Evolutionary conservation across 2,329 filamentous ascomycete genomes (phyloP), one percentile per base, ranked within the genome.

Genomic region (Helminthosporium solani): DNA sequence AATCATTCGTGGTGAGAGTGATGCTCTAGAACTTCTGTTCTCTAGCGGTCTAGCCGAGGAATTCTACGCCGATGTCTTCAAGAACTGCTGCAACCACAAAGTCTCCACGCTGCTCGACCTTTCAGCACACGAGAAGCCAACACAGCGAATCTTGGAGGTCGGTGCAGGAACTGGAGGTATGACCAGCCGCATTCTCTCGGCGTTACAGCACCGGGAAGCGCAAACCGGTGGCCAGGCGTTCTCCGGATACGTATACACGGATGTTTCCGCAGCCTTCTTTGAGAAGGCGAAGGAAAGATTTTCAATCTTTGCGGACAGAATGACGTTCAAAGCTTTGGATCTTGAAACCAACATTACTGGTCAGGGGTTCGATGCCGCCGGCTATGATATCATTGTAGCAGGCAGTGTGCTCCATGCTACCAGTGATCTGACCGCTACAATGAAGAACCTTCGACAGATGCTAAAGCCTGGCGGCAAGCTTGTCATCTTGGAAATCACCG

Each of bases 351-450:
- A 44, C 7, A 15, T 19, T 3, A 16, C 9, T 14, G 23, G 15
- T 1, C 55, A 60, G 46, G 55, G 55, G 3, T 57, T 57, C 41
- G 34, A 44, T 8, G 12, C 12, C 9, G 36, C 36, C 8, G 37
- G 28, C 5, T 57, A 53, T 40, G 55, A 63, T 42, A 18, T 63
- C 0, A 35, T 57, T 8, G 28, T 60, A 77, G 6, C 39, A 75
- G 3, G 33, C 73, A 3, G 51, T 67, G 20, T 75, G 8, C 43
- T 63, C 6, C 58, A 57, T 40, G 52, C 50, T 1, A 58, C 56
- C 1, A 12, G 11, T 14, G 36, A 46, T 20, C 12, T 59, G 9
- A 15, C 9, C 4, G 3, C 43, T 12, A 47, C 49, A 6, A 35
- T 60, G 11, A 30, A 15, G 8, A 55, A 61, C 37, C 31, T 47